Conservation (phyloP, 2,329 filamentous ascomycete genomes). For the Alternaria gaisen region DNA sequence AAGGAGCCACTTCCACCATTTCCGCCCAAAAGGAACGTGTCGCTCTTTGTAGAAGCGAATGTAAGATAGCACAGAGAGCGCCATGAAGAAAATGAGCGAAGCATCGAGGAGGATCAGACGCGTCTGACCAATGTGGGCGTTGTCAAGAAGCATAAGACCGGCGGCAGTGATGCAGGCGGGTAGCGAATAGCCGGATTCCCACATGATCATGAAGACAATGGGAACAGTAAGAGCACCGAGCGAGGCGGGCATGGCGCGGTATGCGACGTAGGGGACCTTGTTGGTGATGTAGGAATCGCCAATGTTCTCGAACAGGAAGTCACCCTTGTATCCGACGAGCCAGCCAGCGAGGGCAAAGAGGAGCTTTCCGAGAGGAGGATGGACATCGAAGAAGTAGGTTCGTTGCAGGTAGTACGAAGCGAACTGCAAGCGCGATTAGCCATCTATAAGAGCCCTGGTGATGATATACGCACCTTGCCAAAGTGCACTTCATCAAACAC, state of each 20-base stretch:
- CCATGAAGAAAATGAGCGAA: constrained; percentile 94
- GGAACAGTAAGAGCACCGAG: constrained; percentile 92
- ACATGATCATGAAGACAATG: constrained; percentile 98
- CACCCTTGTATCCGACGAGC: constrained; percentile 95
- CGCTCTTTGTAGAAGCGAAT: constrained; percentile 97
- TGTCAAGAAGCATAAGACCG: constrained; percentile 90
- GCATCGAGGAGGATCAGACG: constrained; percentile 94
- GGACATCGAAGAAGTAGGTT: constrained; percentile 99
- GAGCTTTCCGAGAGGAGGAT: constrained; percentile 97
- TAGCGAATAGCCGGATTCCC: constrained; percentile 97
- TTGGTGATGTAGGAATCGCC: constrained; percentile 97
- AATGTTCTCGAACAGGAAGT: constrained; percentile 99
- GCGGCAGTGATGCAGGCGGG: constrained; percentile 90
- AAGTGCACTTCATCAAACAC: constrained; percentile 99
- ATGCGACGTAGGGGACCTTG: constrained; percentile 96
- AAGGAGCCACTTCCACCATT: constrained; percentile 99
- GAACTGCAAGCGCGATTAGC: constrained; percentile 52
- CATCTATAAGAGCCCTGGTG: not conserved
- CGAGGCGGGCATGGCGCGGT: constrained; percentile 89
- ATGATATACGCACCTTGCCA: constrained; percentile 77
- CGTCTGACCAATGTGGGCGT: constrained; percentile 96
- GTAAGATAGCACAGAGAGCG: constrained; percentile 90
- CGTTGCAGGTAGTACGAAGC: constrained; percentile 85
- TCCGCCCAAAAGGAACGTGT: constrained; percentile 86
- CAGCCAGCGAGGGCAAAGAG: constrained; percentile 97